phyloP scores from a whole-genome alignment of 345 rosid genomes.

The Eucalyptus pumila region DNA sequence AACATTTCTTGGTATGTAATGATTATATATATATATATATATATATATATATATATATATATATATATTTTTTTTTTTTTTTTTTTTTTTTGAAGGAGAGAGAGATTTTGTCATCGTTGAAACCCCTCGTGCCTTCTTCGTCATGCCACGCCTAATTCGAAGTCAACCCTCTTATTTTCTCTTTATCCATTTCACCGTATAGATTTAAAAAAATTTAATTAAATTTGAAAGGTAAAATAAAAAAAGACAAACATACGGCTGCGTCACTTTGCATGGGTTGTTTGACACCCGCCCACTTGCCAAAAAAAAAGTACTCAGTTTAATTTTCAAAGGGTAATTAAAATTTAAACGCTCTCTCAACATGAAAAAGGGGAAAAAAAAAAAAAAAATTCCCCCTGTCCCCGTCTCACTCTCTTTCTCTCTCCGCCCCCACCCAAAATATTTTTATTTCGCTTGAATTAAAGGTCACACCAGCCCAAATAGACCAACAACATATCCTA shows the following conservation, averaged over 20 bases:
- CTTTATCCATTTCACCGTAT: background rate
- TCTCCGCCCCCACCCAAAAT: no score
- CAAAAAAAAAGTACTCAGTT: background rate
- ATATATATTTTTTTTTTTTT: no score
- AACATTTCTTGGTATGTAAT: no score
- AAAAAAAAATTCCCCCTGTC: background rate
- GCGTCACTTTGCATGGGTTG: background rate
- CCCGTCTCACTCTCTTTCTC: no score
- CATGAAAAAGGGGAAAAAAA: fast-evolving
- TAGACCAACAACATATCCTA: background rate
- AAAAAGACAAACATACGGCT: background rate
- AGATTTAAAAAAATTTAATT: no score
- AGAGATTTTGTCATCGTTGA: no score
- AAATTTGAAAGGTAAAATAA: background rate
- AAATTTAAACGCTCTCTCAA: background rate
- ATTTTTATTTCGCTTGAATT: background rate
- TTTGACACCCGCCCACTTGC: background rate
- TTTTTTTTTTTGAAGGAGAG: no score
- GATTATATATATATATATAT: no score
- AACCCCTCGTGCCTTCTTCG: background rate
- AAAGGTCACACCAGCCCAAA: background rate
- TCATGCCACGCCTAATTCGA: background rate
- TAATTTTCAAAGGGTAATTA: background rate
- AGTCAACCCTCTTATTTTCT: background rate
- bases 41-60: no score